These are phyloP conservation scores for Pistacia vera DNA, from an alignment of 345 rosid genomes.

Conservation along the genomic window DNA sequence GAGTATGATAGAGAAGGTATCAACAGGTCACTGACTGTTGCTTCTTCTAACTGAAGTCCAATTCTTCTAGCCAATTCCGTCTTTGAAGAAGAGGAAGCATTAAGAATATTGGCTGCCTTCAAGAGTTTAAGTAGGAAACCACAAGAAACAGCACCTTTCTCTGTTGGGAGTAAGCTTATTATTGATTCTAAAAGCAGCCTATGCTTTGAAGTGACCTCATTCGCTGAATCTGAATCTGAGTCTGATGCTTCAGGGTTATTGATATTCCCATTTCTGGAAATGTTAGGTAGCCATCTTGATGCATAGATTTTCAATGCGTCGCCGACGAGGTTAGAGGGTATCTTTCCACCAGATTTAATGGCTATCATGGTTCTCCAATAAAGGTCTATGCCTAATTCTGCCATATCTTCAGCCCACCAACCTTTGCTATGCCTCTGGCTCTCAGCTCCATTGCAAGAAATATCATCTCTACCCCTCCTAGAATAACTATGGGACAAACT, in stretches of 20 bases:
- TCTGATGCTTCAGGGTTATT: conserved; percentile 45
- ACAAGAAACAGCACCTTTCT: conserved; percentile 78
- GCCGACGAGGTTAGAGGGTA: conserved; percentile 65
- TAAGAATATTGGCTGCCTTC: conserved; percentile 80
- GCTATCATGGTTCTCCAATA: conserved; percentile 94
- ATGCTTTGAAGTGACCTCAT: conserved; percentile 56
- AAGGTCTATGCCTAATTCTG: conserved; percentile 83
- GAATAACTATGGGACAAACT: conserved; percentile 84
- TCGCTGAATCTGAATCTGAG: conserved; percentile 68
- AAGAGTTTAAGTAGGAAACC: conserved; percentile 84
- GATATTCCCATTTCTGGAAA: conserved; percentile 46
- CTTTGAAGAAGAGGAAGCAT: conserved; percentile 68
- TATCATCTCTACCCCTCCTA: conserved; percentile 76
- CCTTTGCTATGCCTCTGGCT: conserved; percentile 57
- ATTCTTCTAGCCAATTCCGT: conserved; percentile 82
- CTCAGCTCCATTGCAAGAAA: conserved; percentile 62
- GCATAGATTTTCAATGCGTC: conserved; percentile 88
- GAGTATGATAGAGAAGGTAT: conserved; percentile 62
- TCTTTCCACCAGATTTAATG: conserved; percentile 77
- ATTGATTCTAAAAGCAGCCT: conserved; percentile 83
- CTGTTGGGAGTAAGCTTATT: conserved; percentile 82
- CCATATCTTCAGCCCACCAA: conserved; percentile 99
- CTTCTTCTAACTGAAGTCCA: conserved; percentile 89
- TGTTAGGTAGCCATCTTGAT: conserved; percentile 77
- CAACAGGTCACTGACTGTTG: conserved; percentile 71